phyloP scores from a whole-genome alignment of 352 stramenopile species.

The Phytophthora pluvialis region DNA sequence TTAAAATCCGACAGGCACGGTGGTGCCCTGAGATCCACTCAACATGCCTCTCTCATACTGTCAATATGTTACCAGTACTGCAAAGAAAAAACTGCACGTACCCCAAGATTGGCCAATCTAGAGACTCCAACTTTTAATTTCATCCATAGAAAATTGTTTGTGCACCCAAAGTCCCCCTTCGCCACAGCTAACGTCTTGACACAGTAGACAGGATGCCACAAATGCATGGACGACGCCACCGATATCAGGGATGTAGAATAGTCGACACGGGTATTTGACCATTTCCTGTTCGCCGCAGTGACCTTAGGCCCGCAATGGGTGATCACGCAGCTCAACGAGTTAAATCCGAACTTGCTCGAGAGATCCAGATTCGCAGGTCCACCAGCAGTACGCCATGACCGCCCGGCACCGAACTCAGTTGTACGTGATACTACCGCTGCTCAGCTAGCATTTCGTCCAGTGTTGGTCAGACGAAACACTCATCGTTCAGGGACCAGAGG shows the following conservation, averaged over 20 bases:
- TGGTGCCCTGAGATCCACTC: too few species aligned
- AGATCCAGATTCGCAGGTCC: conserved; percentile 1
- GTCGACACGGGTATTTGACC: not conserved
- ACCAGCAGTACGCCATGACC: not conserved
- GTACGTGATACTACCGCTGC: not conserved
- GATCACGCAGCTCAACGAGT: not conserved
- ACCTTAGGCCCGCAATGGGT: conserved; percentile 7
- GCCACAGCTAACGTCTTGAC: not conserved
- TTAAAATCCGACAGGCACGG: too few species aligned
- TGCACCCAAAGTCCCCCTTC: too few species aligned
- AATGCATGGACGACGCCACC: not conserved
- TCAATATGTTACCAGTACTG: too few species aligned
- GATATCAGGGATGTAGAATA: conserved; percentile 2
- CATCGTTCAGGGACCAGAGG: not conserved
- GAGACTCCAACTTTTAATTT: too few species aligned
- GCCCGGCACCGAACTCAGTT: too few species aligned
- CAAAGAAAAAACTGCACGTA: too few species aligned
- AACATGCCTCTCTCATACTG: too few species aligned
- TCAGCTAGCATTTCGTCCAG: not conserved
- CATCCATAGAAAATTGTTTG: too few species aligned
- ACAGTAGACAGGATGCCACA: not conserved
- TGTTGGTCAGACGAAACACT: conserved; percentile 2
- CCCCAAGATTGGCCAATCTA: too few species aligned
- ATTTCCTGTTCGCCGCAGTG: conserved; percentile 7
- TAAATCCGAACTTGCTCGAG: not conserved